phyloP scores from a whole-genome alignment of 225 moss, liverwort and hornwort genomes.

The Rhytidiadelphus loreus region DNA sequence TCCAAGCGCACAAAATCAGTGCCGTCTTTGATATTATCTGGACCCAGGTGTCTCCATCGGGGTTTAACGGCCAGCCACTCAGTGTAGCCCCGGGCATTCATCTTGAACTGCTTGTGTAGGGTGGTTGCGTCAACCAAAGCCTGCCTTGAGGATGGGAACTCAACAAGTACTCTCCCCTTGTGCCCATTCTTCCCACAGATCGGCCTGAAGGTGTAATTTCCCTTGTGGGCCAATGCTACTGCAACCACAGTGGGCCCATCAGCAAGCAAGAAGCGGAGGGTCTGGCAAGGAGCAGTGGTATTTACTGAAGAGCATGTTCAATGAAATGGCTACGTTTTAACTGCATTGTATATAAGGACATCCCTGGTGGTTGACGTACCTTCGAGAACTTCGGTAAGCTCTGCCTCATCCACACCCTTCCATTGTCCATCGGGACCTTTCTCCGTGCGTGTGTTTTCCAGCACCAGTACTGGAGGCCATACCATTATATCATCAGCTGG shows the following conservation, averaged over 20 bases:
- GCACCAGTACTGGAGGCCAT: slow-evolving; percentile 44
- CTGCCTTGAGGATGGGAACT: slow-evolving; percentile 28
- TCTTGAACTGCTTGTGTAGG: slow-evolving; percentile 42
- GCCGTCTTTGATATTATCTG: slow-evolving; percentile 35
- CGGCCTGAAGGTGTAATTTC: slow-evolving; percentile 24
- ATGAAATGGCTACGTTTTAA: neutral
- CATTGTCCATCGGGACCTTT: slow-evolving; percentile 34
- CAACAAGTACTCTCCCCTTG: slow-evolving; percentile 34
- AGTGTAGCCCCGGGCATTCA: slow-evolving; percentile 43
- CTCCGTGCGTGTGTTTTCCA: slow-evolving; percentile 46
- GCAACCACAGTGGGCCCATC: slow-evolving; percentile 7
- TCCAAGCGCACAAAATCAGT: slow-evolving; percentile 46
- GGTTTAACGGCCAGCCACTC: slow-evolving; percentile 48
- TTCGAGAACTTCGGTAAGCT: slow-evolving; percentile 39
- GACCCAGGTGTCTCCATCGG: slow-evolving; percentile 26
- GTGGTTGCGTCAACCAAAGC: slow-evolving; percentile 38
- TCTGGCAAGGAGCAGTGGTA: neutral
- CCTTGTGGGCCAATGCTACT: slow-evolving; percentile 38
- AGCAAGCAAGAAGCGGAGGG: neutral
- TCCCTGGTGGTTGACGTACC: slow-evolving; percentile 4
- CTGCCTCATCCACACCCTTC: slow-evolving; percentile 30
- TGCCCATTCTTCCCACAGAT: slow-evolving; percentile 44
- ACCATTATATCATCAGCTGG: slow-evolving; percentile 21
- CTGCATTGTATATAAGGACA: neutral
- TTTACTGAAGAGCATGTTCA: neutral